Evolutionary conservation across 1,139 yeast species (phyloP).

Genomic region (Taphrina wiesneri): DNA sequence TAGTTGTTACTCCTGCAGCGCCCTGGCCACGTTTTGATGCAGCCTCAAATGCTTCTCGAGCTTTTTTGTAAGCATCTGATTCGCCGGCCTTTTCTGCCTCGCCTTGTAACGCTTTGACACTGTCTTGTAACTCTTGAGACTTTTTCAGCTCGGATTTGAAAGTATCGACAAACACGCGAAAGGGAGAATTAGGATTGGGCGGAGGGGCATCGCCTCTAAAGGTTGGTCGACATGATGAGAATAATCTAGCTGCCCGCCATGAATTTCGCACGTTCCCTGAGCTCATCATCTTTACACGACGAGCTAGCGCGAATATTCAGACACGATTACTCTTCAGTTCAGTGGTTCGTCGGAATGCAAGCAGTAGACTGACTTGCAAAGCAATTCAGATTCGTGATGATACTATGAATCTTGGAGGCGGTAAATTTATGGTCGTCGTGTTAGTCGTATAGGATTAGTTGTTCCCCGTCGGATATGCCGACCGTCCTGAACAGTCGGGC

Average conservation of each 20-base stretch:
- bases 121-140: constrained; percentile 83
- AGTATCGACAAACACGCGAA: constrained; percentile 90
- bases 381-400: not conserved
- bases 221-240: not conserved
- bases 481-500: not conserved
- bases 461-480: not conserved
- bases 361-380: too few species aligned
- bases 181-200: constrained; percentile 56
- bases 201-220: constrained; percentile 31
- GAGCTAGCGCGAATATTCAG: not conserved
- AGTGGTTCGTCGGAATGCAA: too few species aligned
- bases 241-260: constrained; percentile 10
- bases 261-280: not conserved
- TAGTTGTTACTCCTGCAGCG: constrained; percentile 51
- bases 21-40: constrained; percentile 65
- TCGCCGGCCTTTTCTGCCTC: constrained; percentile 95
- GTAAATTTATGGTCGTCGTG: not conserved
- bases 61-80: constrained; percentile 87
- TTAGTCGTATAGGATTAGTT: not conserved
- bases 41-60: constrained; percentile 85
- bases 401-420: not conserved
- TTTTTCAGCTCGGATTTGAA: constrained; percentile 89
- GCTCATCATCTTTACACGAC: not conserved
- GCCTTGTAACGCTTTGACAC: constrained; percentile 91
- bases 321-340: too few species aligned